phyloP scores from a whole-genome alignment of 306 rosid species.

The Purshia tridentata region DNA sequence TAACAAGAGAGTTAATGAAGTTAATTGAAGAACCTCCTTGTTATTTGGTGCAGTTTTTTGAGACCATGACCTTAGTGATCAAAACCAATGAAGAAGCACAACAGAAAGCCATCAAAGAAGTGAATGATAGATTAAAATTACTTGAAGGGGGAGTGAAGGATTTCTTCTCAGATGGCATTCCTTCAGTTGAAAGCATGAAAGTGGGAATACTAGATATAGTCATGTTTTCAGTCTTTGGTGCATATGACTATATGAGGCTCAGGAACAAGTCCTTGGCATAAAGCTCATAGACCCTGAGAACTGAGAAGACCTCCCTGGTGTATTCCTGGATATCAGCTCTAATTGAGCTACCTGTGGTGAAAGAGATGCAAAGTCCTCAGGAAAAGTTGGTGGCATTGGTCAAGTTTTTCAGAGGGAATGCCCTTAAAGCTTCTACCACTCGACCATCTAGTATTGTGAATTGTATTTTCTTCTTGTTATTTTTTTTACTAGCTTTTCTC shows the following conservation, averaged over 20 bases:
- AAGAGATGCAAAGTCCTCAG: neutral
- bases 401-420: neutral
- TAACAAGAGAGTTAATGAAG: no score
- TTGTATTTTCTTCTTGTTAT: neutral
- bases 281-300: neutral
- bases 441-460: neutral
- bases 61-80: neutral
- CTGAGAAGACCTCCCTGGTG: neutral
- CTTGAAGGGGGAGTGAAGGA: conserved; percentile 14
- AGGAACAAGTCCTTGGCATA: conserved; percentile 9
- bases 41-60: neutral
- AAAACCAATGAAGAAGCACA: conserved; percentile 16
- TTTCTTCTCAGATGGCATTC: conserved; percentile 7
- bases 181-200: neutral
- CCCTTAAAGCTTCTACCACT: conserved; percentile 4
- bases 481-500: no score
- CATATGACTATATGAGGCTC: neutral
- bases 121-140: neutral
- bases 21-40: no score
- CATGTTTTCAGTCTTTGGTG: neutral
- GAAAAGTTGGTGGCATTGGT: conserved; percentile 14
- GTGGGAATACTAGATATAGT: conserved; percentile 17
- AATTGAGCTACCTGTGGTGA: conserved; percentile 2
- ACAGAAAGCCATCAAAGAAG: conserved; percentile 6
- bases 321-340: conserved; percentile 4